Conservation (phyloP, 164 flowering plant species). For the Macadamia integrifolia region DNA sequence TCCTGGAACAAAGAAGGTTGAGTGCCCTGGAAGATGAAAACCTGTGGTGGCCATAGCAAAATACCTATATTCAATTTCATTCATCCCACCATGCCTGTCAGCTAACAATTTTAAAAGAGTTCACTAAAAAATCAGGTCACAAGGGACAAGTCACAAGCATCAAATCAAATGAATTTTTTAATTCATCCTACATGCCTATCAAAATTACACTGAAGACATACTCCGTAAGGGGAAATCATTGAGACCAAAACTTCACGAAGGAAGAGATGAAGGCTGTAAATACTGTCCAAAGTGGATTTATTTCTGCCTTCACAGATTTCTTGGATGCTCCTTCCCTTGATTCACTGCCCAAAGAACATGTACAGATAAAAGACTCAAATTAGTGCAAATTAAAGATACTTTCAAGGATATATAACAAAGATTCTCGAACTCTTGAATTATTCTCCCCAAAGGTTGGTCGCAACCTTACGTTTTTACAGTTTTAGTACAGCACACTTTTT, state of each 20-base stretch:
- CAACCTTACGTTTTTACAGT: no score
- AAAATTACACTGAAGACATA: background rate
- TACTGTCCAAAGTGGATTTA: conserved; percentile 42
- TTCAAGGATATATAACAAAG: background rate
- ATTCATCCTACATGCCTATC: background rate
- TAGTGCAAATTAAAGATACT: background rate
- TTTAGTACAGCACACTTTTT: no score
- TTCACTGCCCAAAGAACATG: conserved; percentile 33
- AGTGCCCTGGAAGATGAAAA: no score
- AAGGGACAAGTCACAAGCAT: no score
- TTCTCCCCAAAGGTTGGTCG: no score
- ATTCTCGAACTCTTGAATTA: background rate
- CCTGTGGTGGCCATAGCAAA: no score
- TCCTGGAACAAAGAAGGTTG: no score
- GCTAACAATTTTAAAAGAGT: no score
- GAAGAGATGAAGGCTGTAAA: conserved; percentile 39
- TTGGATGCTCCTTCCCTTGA: conserved; percentile 52
- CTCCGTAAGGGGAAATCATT: conserved; percentile 16
- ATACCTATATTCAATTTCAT: no score
- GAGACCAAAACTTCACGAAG: conserved; percentile 57
- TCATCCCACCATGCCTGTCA: no score
- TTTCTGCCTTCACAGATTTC: conserved; percentile 24
- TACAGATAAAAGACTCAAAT: background rate
- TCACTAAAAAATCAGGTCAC: no score
- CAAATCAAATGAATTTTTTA: no score